phyloP scores from a whole-genome alignment of 23 red algal species.

The Gracilaria caudata region DNA sequence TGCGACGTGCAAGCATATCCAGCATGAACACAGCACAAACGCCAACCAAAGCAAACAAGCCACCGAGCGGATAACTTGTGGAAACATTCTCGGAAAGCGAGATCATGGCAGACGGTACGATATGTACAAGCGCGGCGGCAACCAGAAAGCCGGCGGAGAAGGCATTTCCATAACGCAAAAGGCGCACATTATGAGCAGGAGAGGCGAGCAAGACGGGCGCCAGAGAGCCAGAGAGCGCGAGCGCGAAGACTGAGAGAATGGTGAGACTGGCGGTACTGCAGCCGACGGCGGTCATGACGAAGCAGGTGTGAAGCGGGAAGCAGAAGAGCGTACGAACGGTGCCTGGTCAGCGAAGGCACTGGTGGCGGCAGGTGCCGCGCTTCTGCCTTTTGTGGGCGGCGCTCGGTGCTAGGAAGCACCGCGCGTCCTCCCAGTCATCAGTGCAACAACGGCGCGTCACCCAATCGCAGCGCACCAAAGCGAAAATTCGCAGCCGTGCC shows the following conservation, averaged over 20 bases:
- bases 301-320: neutral
- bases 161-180: constrained; percentile 21
- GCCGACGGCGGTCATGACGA: neutral
- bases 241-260: neutral
- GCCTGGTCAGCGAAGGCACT: neutral
- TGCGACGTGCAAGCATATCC: constrained; percentile 6
- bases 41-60: neutral
- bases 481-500: neutral
- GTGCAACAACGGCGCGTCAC: neutral
- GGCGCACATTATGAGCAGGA: neutral
- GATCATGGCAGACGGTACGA: neutral
- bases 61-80: neutral
- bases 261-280: neutral
- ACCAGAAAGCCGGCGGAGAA: constrained; percentile 35
- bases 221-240: neutral
- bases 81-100: neutral
- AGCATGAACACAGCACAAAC: neutral
- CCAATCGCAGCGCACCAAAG: neutral
- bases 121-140: constrained; percentile 24
- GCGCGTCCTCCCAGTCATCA: neutral
- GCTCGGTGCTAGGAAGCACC: neutral
- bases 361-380: neutral
- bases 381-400: neutral
- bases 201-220: neutral
- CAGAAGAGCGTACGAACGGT: neutral